These are phyloP conservation scores for Microdochium nivale DNA, from an alignment of 2,329 filamentous ascomycete genomes.

Conservation along the genomic window DNA sequence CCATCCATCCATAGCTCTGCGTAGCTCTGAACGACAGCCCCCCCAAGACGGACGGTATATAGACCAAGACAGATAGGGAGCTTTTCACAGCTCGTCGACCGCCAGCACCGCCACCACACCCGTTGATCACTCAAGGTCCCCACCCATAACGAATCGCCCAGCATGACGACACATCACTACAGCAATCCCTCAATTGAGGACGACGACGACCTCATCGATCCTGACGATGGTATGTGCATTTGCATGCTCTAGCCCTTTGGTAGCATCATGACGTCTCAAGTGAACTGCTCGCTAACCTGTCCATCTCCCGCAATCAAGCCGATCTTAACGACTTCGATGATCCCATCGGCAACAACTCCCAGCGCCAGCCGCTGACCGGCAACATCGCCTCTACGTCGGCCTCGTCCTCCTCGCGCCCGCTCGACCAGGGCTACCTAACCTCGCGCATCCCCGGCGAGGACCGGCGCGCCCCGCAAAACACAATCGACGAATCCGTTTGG, in stretches of 20 bases:
- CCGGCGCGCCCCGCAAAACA: conserved; percentile 79
- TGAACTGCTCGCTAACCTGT: conserved; percentile 2
- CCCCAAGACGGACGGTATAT: not conserved
- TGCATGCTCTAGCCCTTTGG: no score
- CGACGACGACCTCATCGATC: conserved; percentile 68
- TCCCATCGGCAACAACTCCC: conserved; percentile 59
- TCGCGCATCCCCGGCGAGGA: conserved; percentile 90
- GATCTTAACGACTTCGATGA: conserved; percentile 92
- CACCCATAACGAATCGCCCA: not conserved
- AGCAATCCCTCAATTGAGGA: conserved; percentile 49
- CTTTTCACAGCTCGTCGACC: not conserved
- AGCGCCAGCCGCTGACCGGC: conserved; percentile 73
- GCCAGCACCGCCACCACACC: not conserved
- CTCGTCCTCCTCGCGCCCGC: conserved; percentile 43
- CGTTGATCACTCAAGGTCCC: not conserved
- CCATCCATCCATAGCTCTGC: not conserved
- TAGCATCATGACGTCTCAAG: no score
- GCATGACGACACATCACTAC: conserved; percentile 36
- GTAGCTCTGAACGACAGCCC: not conserved
- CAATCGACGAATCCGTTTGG: conserved; percentile 96
- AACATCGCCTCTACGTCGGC: conserved; percentile 57
- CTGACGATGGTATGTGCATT: conserved; percentile 58
- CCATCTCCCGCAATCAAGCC: conserved; percentile 36
- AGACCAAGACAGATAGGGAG: not conserved
- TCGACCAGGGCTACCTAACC: conserved; percentile 76